Base-by-base conservation (phyloP, 2,329 filamentous ascomycete species). In the Chlorencoelia australis region DNA sequence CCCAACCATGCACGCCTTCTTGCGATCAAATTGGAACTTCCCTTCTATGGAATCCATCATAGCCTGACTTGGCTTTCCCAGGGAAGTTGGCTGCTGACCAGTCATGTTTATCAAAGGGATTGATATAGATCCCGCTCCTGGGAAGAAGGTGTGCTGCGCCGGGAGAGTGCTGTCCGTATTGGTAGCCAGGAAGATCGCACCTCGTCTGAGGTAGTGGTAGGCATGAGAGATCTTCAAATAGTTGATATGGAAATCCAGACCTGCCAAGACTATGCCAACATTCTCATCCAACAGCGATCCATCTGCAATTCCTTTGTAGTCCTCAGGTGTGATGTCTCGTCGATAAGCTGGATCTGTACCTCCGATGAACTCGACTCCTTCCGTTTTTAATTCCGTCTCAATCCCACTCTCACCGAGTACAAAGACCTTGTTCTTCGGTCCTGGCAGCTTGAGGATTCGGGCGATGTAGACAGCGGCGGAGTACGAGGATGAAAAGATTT, bases 41-140 rank as follows among this genome's bases (percentile, higher is more conserved):
- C 89, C 89, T 66, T 96, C 89, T 39, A 98, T 82, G 3, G 91
- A 87, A 59, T 96, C 89, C 89, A 98, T 94, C 91, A 98, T 98
- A 4, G 89, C 89, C 65, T 94, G 87, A 57, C 86, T 94, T 3
- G 91, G 91, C 65, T 98, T 98, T 1, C 91, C 91, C 26, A 96
- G 65, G 3, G 84, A 78, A 20, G 86, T 62, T 1, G 91, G 89
- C 51, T 82, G 69, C 56, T 74, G 63, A 3, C 70, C 70, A 13
- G 73, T 67, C 68, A 85, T 85, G 57, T 82, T 81, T 36, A 80
- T 68, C 41, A 98, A 63, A 2, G 87, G 85, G 17, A 84, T 76
- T 33, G 80, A 79, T 45, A 85, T 79, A 2, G 84, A 81, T 1
- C 91, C 91, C 1, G 91, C 91, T 5, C 91, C 91, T 1, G 91